These are phyloP conservation scores for Ganoderma multipileum DNA, from an alignment of 1,284 basidiomycete species.

Conservation along the genomic window DNA sequence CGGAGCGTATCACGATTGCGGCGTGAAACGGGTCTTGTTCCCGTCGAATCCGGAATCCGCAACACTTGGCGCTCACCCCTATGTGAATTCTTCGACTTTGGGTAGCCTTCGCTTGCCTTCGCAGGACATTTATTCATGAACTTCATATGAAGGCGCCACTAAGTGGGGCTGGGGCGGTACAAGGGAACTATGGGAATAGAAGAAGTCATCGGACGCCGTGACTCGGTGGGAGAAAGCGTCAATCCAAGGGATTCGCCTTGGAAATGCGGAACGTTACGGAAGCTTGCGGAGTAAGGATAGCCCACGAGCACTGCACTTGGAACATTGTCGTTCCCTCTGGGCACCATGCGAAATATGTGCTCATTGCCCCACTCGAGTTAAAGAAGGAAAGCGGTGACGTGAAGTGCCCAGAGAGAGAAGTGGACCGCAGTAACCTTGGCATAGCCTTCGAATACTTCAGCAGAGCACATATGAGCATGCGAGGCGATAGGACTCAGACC, in stretches of 20 bases:
- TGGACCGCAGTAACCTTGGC: constrained; percentile 15
- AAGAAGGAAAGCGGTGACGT: constrained; percentile 6
- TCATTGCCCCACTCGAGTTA: not conserved
- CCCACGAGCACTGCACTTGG: not conserved
- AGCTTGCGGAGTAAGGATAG: not conserved
- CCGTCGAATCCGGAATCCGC: not conserved
- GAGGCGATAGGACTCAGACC: not conserved
- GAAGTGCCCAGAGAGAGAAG: not conserved
- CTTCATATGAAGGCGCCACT: not conserved
- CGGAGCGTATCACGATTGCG: not conserved
- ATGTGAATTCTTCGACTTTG: not conserved
- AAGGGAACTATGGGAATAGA: not conserved
- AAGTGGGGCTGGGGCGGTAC: not conserved
- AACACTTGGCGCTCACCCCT: not conserved
- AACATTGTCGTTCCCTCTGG: not conserved
- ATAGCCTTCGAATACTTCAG: not conserved
- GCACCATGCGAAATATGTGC: not conserved
- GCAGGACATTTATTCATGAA: not conserved
- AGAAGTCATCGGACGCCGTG: constrained; percentile 3
- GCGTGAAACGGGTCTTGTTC: not conserved
- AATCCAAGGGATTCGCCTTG: constrained; percentile 6
- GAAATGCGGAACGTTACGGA: not conserved
- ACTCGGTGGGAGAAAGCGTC: constrained; percentile 4
- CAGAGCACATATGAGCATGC: constrained; percentile 8
- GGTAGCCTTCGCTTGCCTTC: not conserved